Evolutionary conservation across 768 basidiomycete species (phyloP).

Genomic region (Leccinum truebloodii): DNA sequence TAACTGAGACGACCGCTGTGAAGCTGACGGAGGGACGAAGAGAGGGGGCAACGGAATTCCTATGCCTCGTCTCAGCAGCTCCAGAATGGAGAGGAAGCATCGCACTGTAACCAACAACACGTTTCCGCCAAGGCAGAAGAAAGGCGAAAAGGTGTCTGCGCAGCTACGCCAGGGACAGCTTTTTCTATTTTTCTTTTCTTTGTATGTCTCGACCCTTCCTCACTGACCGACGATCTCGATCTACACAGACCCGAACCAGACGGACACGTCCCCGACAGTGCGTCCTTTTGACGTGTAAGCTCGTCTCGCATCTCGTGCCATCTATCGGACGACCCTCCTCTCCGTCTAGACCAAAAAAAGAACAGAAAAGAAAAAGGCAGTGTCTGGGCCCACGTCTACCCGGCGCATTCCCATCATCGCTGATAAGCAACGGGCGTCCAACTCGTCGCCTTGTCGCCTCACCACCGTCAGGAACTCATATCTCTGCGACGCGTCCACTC

Average conservation of each 20-base stretch:
- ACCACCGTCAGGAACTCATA: conserved; percentile 4
- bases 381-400: conserved; percentile 7
- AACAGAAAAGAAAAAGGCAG: conserved; percentile 8
- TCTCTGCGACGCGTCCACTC: conserved; percentile 2
- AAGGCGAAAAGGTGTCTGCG: not conserved
- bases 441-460: not conserved
- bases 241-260: conserved; percentile 8
- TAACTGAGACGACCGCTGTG: not conserved
- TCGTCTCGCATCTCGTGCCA: not conserved
- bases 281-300: not conserved
- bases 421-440: conserved; percentile 9
- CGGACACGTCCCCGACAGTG: conserved; percentile 1
- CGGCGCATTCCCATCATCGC: conserved; percentile 1
- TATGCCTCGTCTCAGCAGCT: conserved; percentile 9
- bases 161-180: conserved; percentile 6
- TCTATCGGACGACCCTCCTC: not conserved
- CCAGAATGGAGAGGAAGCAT: conserved; percentile 18
- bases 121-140: conserved; percentile 12
- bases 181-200: conserved; percentile 1
- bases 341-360: not conserved
- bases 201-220: not conserved
- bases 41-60: not conserved
- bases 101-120: conserved; percentile 19
- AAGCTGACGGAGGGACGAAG: not conserved
- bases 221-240: conserved; percentile 6